Evolutionary conservation across 306 rosid species (phyloP).

Genomic region (Prunus campanulata): DNA sequence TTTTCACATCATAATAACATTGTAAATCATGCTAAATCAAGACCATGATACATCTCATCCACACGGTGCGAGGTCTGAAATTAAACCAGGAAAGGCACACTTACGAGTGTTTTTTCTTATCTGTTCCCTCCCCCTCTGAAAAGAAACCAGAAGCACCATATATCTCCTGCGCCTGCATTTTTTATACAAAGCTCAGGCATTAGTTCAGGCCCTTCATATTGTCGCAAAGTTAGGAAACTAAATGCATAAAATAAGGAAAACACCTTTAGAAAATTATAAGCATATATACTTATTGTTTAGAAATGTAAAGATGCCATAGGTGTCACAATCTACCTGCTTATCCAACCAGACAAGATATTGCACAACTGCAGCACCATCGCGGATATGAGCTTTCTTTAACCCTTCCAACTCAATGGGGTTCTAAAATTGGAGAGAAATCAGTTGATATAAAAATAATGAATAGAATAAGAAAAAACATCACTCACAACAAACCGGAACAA

Average conservation of each 20-base stretch:
- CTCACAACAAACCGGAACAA: background rate
- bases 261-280: background rate
- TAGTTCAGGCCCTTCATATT: constrained; percentile 15
- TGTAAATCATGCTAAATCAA: background rate
- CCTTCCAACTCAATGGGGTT: constrained; percentile 91
- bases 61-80: background rate
- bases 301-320: constrained; percentile 21
- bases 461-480: background rate
- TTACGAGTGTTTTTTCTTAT: constrained; percentile 55
- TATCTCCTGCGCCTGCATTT: constrained; percentile 77
- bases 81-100: constrained; percentile 24
- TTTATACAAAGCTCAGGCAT: constrained; percentile 33
- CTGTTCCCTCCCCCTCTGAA: constrained; percentile 42
- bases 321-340: constrained; percentile 53
- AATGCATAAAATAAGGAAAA: background rate
- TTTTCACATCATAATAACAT: background rate
- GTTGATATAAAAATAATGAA: constrained; percentile 1
- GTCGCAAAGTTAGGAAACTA: constrained; percentile 2
- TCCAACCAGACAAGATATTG: constrained; percentile 97
- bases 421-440: constrained; percentile 38
- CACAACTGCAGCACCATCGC: constrained; percentile 96
- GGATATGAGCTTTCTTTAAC: constrained; percentile 71
- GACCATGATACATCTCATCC: background rate
- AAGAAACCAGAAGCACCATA: constrained; percentile 97
- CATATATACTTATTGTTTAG: background rate